Base-by-base conservation (phyloP, 768 basidiomycete species). In the Nidula microcarpa region DNA sequence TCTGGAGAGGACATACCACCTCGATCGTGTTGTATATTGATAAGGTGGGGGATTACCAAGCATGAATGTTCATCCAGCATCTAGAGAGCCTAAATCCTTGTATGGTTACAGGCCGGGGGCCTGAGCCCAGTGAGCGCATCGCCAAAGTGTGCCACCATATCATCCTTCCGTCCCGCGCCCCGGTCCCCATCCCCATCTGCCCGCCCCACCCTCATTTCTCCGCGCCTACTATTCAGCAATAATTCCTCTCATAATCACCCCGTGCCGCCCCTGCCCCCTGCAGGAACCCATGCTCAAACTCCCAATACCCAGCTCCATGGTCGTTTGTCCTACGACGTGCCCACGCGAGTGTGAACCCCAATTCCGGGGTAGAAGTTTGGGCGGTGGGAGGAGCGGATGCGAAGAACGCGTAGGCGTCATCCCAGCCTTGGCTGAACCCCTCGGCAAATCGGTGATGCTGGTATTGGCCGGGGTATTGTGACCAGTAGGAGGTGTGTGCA, bases 361-460 rank as follows among this genome's bases (percentile, higher is more conserved):
- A 63, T 64, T 88, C 83, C 11, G 66, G 59, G 51, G 53, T 68
- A 55, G 36, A 59, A 3, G n/a, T 46, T 30, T 30, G n/a, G 11
- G 14, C 3, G 13, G 47, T 51, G 14, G 57, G 30, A 16, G 62
- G 54, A 43, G 57, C 53, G 11, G 56, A 61, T 0, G 52, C 59
- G 39, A 87, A 73, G 69, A 91, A 91, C 34, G 61, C 50, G 60
- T 81, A 80, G 0, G 81, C 81, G 53, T 86, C 88, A 23, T 84
- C 80, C 91, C 91, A 93, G 1, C 90, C 91, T 49, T 74, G 69
- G 1, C 72, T 35, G 58, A 84, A 91, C 2, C 89, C 91, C 1
- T 81, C 74, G 23, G 68, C 74, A 60, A 91, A 91, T 4, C 86
- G 76, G 68, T 78, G 79, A 54, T 89, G 86, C 52, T 88, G 76